Evolutionary conservation across 164 flowering plant genomes (phyloP), one percentile per base, ranked within the genome.

Genomic region (Stephania cephalantha): DNA sequence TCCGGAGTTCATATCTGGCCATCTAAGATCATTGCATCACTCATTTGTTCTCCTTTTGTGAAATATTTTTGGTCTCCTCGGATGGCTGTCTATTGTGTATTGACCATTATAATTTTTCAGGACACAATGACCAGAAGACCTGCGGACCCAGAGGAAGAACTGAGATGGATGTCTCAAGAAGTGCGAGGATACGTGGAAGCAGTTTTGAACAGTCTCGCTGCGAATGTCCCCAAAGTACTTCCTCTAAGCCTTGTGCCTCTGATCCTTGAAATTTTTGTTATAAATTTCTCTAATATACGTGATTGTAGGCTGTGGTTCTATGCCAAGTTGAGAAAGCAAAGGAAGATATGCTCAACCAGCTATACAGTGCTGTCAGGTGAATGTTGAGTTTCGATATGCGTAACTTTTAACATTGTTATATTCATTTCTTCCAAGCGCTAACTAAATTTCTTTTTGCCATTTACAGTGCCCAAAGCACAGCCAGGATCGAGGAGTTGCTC

Each of bases 121-220:
- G 99, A 96, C 71, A 91, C 93, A 64, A 92, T 96, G 98, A 79
- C 93, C 72, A 84, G 99, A 82, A 90, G 85, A 85, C 99, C 99
- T 79, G 98, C 90, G 70, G 98, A 96, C 79, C 99, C 99, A 20
- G 99, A 96, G 80, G 99, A 96, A 84, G 99, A 96, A 82, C 97
- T 96, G 30, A 85, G 98, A 50, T 96, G 99, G 99, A 96, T 96
- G 98, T 85, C 99, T 80, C 99, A 96, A 80, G 99, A 96, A 94
- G 99, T 96, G 55, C 97, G 99, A 63, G 99, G 98, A 76, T 96
- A 96, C 86, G 99, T 94, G 31, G 99, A 96, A 86, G 99, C 99
- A 11, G 99, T 96, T 80, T 80, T 96, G 67, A 94, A 92, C 83
- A 96, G 99, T 82, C 94, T 96, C 74, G 97, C 94, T 68, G 99